These are phyloP conservation scores for Mollisiaceae sp. DNA, from an alignment of 2,329 filamentous ascomycete species.

Conservation along the genomic window DNA sequence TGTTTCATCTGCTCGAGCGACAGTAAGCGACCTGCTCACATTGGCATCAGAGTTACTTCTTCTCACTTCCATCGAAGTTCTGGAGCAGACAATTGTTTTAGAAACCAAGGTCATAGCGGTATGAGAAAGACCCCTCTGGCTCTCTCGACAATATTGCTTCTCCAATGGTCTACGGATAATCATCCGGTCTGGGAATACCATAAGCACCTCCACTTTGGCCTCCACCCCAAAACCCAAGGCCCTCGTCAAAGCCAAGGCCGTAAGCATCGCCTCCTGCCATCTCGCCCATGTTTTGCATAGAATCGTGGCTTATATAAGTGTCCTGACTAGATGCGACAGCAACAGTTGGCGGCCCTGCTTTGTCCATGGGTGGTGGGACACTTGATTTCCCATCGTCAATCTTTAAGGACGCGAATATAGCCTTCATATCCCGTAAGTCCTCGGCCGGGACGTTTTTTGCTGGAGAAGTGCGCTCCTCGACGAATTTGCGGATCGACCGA, in stretches of 20 bases:
- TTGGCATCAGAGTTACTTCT: neutral
- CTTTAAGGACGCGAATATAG: conserved; percentile 70
- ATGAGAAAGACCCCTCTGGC: neutral
- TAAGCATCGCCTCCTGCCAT: conserved; percentile 26
- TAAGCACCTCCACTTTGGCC: conserved; percentile 18
- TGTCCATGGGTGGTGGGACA: conserved; percentile 4
- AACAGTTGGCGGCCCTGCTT: conserved; percentile 17
- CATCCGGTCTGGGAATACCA: conserved; percentile 9
- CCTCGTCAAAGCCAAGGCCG: conserved; percentile 27
- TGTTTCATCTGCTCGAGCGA: neutral
- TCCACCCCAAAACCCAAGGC: conserved; percentile 20
- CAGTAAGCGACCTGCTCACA: neutral
- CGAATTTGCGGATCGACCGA: conserved; percentile 78
- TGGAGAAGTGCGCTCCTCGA: conserved; percentile 73
- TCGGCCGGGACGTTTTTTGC: conserved; percentile 63
- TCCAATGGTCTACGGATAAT: neutral
- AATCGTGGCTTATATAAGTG: conserved; percentile 17
- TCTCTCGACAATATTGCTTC: neutral
- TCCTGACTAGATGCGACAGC: conserved; percentile 25
- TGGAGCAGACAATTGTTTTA: neutral
- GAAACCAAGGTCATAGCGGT: neutral
- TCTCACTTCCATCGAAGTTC: neutral
- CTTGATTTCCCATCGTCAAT: conserved; percentile 49
- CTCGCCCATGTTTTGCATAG: conserved; percentile 9
- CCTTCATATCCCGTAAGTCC: conserved; percentile 75